Evolutionary conservation across 2,329 filamentous ascomycete species (phyloP).

Genomic region (Ceratocystis alfenasii): DNA sequence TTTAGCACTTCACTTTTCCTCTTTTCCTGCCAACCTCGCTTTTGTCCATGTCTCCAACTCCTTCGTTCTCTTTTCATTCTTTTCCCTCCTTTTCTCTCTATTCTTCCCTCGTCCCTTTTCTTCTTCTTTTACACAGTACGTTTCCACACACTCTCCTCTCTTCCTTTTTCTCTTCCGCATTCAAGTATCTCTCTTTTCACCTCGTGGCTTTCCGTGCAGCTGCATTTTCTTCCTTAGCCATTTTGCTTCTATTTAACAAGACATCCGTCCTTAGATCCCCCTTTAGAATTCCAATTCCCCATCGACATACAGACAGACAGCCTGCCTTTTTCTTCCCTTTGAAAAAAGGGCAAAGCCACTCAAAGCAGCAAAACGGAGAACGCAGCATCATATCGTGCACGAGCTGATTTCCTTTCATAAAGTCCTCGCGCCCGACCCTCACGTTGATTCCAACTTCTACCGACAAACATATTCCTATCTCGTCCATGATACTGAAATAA

Average conservation of each 20-base stretch:
- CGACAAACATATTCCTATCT: background rate
- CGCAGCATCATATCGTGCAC: background rate
- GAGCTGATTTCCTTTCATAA: background rate
- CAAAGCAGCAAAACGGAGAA: background rate
- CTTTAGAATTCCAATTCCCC: background rate
- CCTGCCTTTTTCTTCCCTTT: background rate
- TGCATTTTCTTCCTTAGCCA: background rate
- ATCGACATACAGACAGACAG: background rate
- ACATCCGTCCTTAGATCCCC: background rate
- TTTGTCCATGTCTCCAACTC: constrained; percentile 3
- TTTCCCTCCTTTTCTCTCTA: background rate
- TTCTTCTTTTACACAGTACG: background rate
- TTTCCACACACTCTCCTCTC: background rate
- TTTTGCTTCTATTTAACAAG: background rate
- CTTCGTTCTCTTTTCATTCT: background rate
- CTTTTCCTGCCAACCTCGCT: background rate
- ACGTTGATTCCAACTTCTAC: background rate
- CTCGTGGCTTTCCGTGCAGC: background rate
- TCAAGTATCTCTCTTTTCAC: background rate
- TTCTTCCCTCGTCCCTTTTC: background rate
- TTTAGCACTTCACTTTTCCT: background rate
- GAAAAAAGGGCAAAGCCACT: background rate
- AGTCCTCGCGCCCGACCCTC: background rate
- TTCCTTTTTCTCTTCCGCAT: background rate
- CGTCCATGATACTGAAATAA: background rate